Evolutionary conservation across 768 basidiomycete genomes (phyloP), one percentile per base, ranked within the genome.

Genomic region (Neoboletus magnificus): DNA sequence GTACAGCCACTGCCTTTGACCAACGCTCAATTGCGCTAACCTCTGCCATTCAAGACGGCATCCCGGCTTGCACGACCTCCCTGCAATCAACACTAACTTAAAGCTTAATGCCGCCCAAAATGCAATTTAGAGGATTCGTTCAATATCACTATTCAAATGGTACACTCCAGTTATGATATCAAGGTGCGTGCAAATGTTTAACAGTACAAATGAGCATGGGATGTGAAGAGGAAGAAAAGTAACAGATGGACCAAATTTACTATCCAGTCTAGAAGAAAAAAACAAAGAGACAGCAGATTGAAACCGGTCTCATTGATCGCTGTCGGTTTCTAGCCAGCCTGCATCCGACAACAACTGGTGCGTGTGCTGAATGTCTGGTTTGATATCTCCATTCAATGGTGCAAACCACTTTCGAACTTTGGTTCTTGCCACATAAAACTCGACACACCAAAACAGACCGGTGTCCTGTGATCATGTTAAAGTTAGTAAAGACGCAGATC

Each of bases 371-470:
- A 61, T 78, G 62, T 87, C 77, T 3, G 85, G 85, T 66, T 87
- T 87, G 52, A 87, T 77, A 57, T 86, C 84, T 18, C 85, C 86
- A 51, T 85, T 82, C 47, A 83, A 70, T 7, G 86, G 85, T 2
- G 85, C 78, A 63, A 83, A 82, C 64, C 81, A 83, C 65, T 82
- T 84, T 33, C 84, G 79, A 32, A 82, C 65, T 52, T 76, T 77
- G 33, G 33, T 53, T 20, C 27, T 29, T 65, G 46, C 69, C 45
- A 75, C 70, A 12, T 18, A 7, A 54, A 80, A 85, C 46, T 77
- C 66, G 32, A 81, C 83, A 16, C 78, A 78, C 67, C 81, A 87
- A 58, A 77, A 82, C 22, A 83, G 66, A 23, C 81, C 81, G 30
- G 78, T 70, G 40, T 74, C 71, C 80, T 84, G 62, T 50, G 40